phyloP scores from a whole-genome alignment of 1,284 basidiomycete genomes.

The Mycena sp. region DNA sequence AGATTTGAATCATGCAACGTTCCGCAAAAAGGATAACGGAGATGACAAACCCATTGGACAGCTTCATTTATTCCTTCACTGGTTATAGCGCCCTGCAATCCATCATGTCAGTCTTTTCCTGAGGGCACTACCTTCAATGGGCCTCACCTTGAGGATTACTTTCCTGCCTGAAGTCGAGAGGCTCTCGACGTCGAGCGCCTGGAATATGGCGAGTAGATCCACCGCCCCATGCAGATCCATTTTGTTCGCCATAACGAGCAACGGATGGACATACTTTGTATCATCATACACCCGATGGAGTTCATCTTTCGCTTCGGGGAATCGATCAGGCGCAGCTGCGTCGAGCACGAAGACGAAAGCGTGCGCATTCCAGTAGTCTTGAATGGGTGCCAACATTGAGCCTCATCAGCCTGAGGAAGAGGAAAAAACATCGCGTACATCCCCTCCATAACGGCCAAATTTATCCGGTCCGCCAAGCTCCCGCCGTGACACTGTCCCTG shows the following conservation, averaged over 20 bases:
- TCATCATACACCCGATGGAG: too few relatives aligned
- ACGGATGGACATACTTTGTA: neutral
- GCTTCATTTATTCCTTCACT: neutral
- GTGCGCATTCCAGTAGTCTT: neutral
- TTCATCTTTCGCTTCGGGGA: too few relatives aligned
- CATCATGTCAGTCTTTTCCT: neutral
- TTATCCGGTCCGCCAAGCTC: neutral
- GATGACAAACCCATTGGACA: neutral
- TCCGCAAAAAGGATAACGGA: too few relatives aligned
- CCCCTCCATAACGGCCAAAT: neutral
- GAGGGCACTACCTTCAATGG: neutral
- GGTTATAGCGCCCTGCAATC: neutral
- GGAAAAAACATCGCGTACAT: too few relatives aligned
- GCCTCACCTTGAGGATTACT: neutral
- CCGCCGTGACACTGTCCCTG: too few relatives aligned
- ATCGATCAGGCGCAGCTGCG: too few relatives aligned
- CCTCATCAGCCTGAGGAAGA: too few relatives aligned
- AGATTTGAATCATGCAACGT: neutral
- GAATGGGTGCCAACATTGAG: too few relatives aligned
- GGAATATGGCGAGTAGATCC: neutral
- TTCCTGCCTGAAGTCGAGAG: neutral
- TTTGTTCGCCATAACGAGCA: neutral
- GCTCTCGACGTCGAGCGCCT: neutral
- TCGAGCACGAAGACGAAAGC: neutral
- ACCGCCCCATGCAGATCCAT: neutral